Base-by-base conservation (phyloP, 139 green algal species). In the Volvox reticuliferus region DNA sequence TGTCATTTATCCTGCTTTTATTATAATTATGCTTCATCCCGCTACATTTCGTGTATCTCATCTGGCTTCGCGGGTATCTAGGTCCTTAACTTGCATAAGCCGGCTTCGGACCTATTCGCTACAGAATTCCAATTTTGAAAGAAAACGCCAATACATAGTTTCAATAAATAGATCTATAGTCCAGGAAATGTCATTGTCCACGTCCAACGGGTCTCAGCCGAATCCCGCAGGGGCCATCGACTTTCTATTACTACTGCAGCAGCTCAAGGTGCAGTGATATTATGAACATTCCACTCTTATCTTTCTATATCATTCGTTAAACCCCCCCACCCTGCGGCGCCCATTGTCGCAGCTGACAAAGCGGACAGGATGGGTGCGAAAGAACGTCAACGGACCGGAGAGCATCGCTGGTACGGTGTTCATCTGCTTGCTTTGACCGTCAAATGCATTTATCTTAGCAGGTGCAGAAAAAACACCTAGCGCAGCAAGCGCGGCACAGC, bases 331-430 rank as follows among this genome's bases (percentile, higher is more conserved):
- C 16, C 6, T 30, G 24, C 65, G 21, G 9, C 16, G 65, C 65
- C 16, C 2, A 16, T 28, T 28, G 6, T 35, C 93, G 87, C 95
- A 99, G 97, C 92, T 89, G 1, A 97, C 96, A 1, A 97, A 98
- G 71, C 92, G 98, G 1, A 98, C 97, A 0, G 98, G 98, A 13
- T 99, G 98, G 98, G 95, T 99, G 32, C 89, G 94, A 30, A 95
- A 93, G 50, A 93, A 94, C 9, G 96, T 99, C 12, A 9, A 94
- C 14, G 81, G 93, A 1, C 96, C 98, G 16, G 98, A 99, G 88
- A 98, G 96, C 91, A 98, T 99, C 62, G 96, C 94, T 79, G 94
- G 94, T 95, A 85, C 2, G 71, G 21, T 73, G 65, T 55, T 55
- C 44, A 55, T 55, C 9, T 55, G 9, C 44, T 55, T 55, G 44